Conservation (phyloP, 495 filamentous ascomycete genomes). For the Penicillium pulvis region DNA sequence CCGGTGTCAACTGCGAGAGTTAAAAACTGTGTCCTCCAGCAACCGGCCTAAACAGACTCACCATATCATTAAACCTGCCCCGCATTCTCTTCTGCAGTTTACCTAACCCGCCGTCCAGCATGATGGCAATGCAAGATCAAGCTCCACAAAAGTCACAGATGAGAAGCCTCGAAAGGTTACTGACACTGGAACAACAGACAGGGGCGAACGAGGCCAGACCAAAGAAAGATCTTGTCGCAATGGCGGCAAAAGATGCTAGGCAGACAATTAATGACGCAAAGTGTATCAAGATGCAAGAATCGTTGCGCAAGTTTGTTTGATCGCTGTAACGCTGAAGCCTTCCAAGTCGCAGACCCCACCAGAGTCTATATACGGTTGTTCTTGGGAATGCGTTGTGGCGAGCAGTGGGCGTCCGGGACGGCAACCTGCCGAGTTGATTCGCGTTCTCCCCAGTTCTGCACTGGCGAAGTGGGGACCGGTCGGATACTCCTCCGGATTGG, state of each 20-base stretch:
- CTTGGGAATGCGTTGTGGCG: not conserved
- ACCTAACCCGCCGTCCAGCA: slow-evolving; percentile 44
- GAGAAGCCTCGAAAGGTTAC: not conserved
- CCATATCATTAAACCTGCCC: slow-evolving; percentile 45
- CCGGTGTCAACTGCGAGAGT: slow-evolving; percentile 57
- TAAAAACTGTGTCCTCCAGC: slow-evolving; percentile 4
- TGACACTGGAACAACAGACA: not conserved
- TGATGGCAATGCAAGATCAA: slow-evolving; percentile 10
- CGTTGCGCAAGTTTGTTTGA: not conserved
- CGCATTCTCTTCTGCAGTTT: slow-evolving; percentile 47
- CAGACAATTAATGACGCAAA: not conserved
- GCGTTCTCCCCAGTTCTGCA: slow-evolving; percentile 21
- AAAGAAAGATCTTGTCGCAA: not conserved
- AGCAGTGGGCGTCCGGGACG: slow-evolving; percentile 7
- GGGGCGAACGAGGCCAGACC: not conserved
- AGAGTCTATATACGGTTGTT: not conserved
- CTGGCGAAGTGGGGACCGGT: slow-evolving; percentile 18
- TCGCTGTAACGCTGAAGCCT: not conserved
- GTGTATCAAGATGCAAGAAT: not conserved
- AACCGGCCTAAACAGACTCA: slow-evolving; percentile 21
- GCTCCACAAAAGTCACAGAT: not conserved
- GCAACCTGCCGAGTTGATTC: slow-evolving; percentile 17
- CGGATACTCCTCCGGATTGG: slow-evolving; percentile 26
- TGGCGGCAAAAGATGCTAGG: not conserved
- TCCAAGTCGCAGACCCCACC: not conserved